Evolutionary conservation across 2,329 filamentous ascomycete species (phyloP), one percentile per base, ranked within the genome.

Genomic region (Colletotrichum sp.): DNA sequence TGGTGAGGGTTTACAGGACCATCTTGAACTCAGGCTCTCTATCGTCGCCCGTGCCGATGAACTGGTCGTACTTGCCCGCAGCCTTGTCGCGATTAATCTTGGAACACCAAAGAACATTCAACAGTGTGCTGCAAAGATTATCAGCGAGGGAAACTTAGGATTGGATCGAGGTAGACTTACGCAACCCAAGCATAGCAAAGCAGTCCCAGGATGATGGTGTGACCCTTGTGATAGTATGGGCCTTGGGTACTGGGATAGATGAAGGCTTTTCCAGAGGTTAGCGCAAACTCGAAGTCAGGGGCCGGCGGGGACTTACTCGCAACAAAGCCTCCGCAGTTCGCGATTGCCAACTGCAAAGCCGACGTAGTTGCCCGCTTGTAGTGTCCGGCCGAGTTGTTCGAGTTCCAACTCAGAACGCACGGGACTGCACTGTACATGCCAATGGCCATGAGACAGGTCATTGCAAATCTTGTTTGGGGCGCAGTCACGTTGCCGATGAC

Each of bases 311-410:
- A 81, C 86, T 78, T 79, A 88, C 89, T 91, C 0, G 92, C 90
- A 4, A 94, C 92, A 78, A 94, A 93, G 0, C 93, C 93, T 62
- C 92, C 92, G 9, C 88, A 90, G 78, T 95, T 94, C 1, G 92
- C 93, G 78, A 94, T 90, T 2, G 90, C 90, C 30, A 94, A 85
- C 82, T 94, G 92, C 78, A 94, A 79, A 0, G 90, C 93, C 2
- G 90, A 90, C 0, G 92, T 93, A 0, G 93, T 94, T 0, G 93
- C 93, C 16, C 93, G 86, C 82, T 94, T 95, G 80, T 94, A 94
- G 80, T 95, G 93, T 0, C 91, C 92, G 0, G 92, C 92, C 1
- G 90, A 92, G 81, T 94, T 94, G 80, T 94, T 94, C 3, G 90
- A 90, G 77, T 92, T 90, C 92, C 92, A 94, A 2, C 90, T 92